Evolutionary conservation across 768 basidiomycete genomes (phyloP).

Genomic region (Leccinum longicurvipes): DNA sequence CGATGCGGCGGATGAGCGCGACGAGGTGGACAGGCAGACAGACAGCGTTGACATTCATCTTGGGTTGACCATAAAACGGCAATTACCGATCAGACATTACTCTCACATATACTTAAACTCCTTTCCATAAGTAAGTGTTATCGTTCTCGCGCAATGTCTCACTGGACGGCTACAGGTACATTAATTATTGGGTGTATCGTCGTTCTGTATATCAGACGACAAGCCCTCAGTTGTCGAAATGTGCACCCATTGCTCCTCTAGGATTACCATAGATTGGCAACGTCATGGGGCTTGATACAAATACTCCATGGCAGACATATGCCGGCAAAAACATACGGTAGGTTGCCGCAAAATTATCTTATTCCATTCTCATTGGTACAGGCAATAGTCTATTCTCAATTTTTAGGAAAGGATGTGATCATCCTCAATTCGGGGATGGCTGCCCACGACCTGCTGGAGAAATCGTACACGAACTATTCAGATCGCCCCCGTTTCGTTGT

Average conservation of each 20-base stretch:
- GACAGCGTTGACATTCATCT: conserved; percentile 37
- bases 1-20: conserved; percentile 58
- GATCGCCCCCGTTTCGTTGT: conserved; percentile 38
- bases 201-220: background rate
- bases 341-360: background rate
- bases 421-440: conserved; percentile 42
- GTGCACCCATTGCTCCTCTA: conserved; percentile 22
- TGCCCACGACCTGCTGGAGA: conserved; percentile 44
- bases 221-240: background rate
- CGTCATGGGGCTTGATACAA: conserved; percentile 29
- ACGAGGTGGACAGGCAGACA: conserved; percentile 59
- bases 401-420: conserved; percentile 44
- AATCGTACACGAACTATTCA: conserved; percentile 43
- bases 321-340: conserved; percentile 32
- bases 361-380: conserved; percentile 5
- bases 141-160: background rate
- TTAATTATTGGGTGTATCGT: background rate
- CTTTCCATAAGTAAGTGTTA: background rate
- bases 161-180: background rate
- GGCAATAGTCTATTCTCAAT: conserved; percentile 46
- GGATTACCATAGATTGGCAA: conserved; percentile 36
- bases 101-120: background rate
- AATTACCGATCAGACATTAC: too few species aligned
- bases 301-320: conserved; percentile 33
- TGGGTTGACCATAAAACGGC: too few species aligned